These are phyloP conservation scores for Cytospora piceicola DNA, from an alignment of 2,329 filamentous ascomycete genomes.

Conservation along the genomic window DNA sequence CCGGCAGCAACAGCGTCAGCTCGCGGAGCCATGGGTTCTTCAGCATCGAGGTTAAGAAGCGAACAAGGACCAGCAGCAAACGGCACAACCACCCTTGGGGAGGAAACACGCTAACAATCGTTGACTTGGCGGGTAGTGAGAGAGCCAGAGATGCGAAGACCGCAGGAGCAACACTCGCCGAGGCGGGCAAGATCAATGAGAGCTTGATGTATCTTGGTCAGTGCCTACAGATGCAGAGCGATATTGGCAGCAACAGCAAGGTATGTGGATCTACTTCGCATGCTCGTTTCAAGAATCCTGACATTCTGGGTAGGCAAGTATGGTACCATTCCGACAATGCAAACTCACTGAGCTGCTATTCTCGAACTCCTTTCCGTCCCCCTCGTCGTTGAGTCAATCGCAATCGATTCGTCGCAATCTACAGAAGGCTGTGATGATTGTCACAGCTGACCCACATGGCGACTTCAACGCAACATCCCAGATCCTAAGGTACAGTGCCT, in stretches of 20 bases:
- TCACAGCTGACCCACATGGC: conserved; percentile 88
- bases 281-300: conserved; percentile 8
- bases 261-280: conserved; percentile 47
- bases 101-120: conserved; percentile 80
- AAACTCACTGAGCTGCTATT: conserved; percentile 85
- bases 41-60: conserved; percentile 91
- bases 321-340: conserved; percentile 81
- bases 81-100: conserved; percentile 66
- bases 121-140: conserved; percentile 92
- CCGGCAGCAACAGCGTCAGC: conserved; percentile 89
- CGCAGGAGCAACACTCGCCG: conserved; percentile 85
- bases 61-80: conserved; percentile 46
- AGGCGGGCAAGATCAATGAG: conserved; percentile 98
- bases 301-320: conserved; percentile 57
- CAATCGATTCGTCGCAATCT: conserved; percentile 62
- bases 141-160: conserved; percentile 93
- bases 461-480: conserved; percentile 98
- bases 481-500: conserved; percentile 89
- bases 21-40: conserved; percentile 97
- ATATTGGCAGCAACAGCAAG: conserved; percentile 73
- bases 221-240: conserved; percentile 93
- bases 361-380: conserved; percentile 81
- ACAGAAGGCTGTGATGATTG: conserved; percentile 93
- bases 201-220: conserved; percentile 98
- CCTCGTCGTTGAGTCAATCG: conserved; percentile 45